Evolutionary conservation across 2,329 filamentous ascomycete species (phyloP), one percentile per base, ranked within the genome.

Genomic region (Stemphylium vesicarium): DNA sequence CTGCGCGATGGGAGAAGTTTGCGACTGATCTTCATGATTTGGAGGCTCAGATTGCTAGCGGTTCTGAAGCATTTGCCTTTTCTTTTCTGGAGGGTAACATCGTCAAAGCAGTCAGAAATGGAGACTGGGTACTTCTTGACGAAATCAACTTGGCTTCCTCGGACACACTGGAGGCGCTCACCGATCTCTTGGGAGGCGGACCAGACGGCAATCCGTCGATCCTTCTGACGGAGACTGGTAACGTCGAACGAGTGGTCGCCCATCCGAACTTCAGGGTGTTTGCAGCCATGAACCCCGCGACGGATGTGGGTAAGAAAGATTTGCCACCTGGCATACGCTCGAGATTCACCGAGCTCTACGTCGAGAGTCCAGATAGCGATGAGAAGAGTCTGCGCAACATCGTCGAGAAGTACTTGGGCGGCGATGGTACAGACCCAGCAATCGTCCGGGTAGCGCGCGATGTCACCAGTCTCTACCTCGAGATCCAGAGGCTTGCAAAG

Each of bases 201-300:
- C 83, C 85, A 9, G 85, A 86, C 56, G 86, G 87, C 31, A 81
- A 82, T 0, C 94, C 94, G 1, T 97, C 91, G 0, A 87, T 99
- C 40, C 79, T 99, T 4, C 83, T 99, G 7, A 93, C 93, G 0
- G 95, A 99, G 78, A 95, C 92, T 35, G 95, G 95, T 33, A 92
- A 95, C 64, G 91, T 96, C 38, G 92, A 98, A 74, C 86, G 93
- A 61, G 88, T 99, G 32, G 84, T 88, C 57, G 95, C 93, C 0
- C 94, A 99, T 74, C 88, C 92, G 0, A 88, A 96, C 61, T 99
- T 99, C 74, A 88, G 95, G 35, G 90, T 99, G 12, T 99, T 99
- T 71, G 96, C 91, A 46, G 95, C 96, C 24, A 99, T 99, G 95
- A 99, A 99, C 70, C 95, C 95, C 26, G 95, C 95, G 4, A 99